Evolutionary conservation across 129 eudicot genomes (phyloP).

Genomic region (Rutidosis leptorrhynchoides): DNA sequence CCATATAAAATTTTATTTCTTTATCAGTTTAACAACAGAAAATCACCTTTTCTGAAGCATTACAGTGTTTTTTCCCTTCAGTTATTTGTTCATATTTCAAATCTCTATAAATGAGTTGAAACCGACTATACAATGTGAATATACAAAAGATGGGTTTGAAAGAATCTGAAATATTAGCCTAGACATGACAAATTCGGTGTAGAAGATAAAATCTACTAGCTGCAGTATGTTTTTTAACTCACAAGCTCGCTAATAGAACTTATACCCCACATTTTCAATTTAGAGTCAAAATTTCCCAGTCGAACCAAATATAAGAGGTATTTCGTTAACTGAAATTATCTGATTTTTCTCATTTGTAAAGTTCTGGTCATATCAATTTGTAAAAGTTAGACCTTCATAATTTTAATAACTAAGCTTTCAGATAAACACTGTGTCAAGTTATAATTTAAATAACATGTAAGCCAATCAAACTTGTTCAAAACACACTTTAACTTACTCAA

Average conservation of each 20-base stretch:
- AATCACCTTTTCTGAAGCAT: not conserved
- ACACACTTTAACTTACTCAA: not conserved
- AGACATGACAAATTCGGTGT: too few relatives aligned
- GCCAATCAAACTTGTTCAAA: not conserved
- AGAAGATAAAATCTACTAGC: too few relatives aligned
- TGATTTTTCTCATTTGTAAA: not conserved
- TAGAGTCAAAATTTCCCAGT: not conserved
- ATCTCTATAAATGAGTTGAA: too few relatives aligned
- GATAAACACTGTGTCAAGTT: not conserved
- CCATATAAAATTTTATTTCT: not conserved
- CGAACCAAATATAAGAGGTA: not conserved
- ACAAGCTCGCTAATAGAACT: too few relatives aligned
- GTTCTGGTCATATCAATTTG: not conserved
- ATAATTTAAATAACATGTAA: not conserved
- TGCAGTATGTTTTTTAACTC: too few relatives aligned
- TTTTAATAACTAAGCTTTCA: not conserved
- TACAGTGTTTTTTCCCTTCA: too few relatives aligned
- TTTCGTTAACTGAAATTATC: not conserved
- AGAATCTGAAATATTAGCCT: too few relatives aligned
- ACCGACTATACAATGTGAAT: too few relatives aligned
- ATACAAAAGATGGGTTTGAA: too few relatives aligned
- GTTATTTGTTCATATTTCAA: too few relatives aligned
- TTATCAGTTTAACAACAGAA: not conserved
- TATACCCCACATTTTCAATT: too few relatives aligned
- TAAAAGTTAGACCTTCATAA: not conserved